Conservation (phyloP, 352 stramenopile species). For the Phytophthora constricta region DNA sequence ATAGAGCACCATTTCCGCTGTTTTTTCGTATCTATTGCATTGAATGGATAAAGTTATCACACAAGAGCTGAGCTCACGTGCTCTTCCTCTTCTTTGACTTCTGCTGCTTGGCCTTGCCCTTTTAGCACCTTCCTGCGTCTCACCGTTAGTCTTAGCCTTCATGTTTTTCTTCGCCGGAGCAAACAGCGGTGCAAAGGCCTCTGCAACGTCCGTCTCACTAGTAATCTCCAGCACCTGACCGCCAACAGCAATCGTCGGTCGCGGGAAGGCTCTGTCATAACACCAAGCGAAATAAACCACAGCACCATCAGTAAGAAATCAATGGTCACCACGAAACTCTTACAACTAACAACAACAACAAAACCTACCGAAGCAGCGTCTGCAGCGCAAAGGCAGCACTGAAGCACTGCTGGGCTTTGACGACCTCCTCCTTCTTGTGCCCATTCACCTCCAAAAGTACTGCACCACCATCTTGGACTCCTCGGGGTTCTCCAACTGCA, state of each 20-base stretch:
- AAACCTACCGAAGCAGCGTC: conserved; percentile 61
- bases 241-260: conserved; percentile 54
- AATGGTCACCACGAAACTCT: background rate
- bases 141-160: conserved; percentile 32
- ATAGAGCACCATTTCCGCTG: conserved; percentile 25
- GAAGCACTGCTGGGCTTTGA: conserved; percentile 72
- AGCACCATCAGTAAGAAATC: conserved; percentile 5
- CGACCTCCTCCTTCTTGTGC: conserved; percentile 44
- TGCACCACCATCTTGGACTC: conserved; percentile 45
- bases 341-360: background rate
- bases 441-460: conserved; percentile 71
- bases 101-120: conserved; percentile 42
- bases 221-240: conserved; percentile 54
- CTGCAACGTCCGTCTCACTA: conserved; percentile 44
- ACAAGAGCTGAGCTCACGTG: conserved; percentile 16
- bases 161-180: conserved; percentile 37
- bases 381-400: conserved; percentile 82
- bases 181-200: conserved; percentile 62
- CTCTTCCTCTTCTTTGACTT: conserved; percentile 61
- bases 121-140: conserved; percentile 35
- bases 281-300: conserved; percentile 4
- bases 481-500: conserved; percentile 67
- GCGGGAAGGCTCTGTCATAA: conserved; percentile 59
- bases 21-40: conserved; percentile 27
- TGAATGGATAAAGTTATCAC: conserved; percentile 33